Percentiles rank a stretch among this genome's conserved stretches.
Evolutionary conservation across 2,329 filamentous ascomycete genomes (phyloP).

Genomic region (Onygena corvina): DNA sequence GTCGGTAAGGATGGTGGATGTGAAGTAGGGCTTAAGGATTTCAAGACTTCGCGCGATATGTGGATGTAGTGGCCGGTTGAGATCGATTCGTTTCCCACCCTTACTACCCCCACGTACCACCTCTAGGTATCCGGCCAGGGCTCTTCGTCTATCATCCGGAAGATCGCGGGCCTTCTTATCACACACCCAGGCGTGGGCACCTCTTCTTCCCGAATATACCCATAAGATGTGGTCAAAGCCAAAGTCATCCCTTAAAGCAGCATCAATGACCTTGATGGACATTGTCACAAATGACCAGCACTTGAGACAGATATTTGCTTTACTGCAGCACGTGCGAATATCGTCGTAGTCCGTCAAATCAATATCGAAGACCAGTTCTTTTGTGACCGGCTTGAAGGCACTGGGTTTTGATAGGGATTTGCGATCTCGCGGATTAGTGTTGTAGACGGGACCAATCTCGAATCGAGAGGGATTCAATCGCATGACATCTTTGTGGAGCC

Average conservation of each 20-base stretch:
- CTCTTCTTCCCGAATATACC: conserved; percentile 95
- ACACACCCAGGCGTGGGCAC: conserved; percentile 96
- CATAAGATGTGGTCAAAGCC: conserved; percentile 94
- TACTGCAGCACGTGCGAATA: conserved; percentile 85
- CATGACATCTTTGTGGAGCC: conserved; percentile 81
- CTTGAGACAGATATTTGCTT: conserved; percentile 82
- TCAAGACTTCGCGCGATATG: conserved; percentile 78
- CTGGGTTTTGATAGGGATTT: conserved; percentile 71
- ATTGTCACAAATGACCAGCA: conserved; percentile 98
- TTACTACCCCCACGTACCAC: conserved; percentile 77
- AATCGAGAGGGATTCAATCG: conserved; percentile 83
- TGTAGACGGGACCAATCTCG: conserved; percentile 97
- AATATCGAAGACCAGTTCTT: conserved; percentile 98
- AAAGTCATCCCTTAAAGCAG: conserved; percentile 81
- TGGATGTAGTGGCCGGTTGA: conserved; percentile 75
- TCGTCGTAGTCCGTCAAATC: conserved; percentile 98
- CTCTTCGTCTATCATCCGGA: conserved; percentile 72
- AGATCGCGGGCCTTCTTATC: conserved; percentile 74
- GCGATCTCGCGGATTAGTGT: conserved; percentile 80
- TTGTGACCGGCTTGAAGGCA: conserved; percentile 74
- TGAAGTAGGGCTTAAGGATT: conserved; percentile 73
- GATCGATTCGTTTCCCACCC: conserved; percentile 73
- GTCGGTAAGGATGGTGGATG: conserved; percentile 62
- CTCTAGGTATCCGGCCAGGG: conserved; percentile 81
- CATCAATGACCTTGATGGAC: conserved; percentile 88